phyloP scores from a whole-genome alignment of 2,329 filamentous ascomycete species.

The Didymella pinodella region DNA sequence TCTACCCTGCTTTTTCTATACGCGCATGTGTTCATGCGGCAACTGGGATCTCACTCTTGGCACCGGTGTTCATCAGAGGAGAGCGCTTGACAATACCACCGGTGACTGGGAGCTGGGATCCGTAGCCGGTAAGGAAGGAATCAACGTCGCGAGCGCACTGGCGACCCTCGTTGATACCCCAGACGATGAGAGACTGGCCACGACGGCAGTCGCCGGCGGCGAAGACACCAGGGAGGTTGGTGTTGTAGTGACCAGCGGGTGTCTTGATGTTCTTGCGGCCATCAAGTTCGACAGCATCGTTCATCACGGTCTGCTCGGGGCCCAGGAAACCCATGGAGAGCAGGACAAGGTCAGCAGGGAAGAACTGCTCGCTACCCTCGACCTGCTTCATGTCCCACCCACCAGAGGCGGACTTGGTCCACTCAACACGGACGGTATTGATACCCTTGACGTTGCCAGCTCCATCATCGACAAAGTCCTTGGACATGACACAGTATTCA shows the following conservation, averaged over 20 bases:
- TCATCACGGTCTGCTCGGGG: constrained; percentile 86
- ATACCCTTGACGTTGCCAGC: constrained; percentile 90
- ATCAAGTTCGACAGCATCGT: constrained; percentile 89
- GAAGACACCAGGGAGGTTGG: constrained; percentile 87
- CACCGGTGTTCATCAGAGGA: constrained; percentile 38
- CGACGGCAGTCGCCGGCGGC: constrained; percentile 94
- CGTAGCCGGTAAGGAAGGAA: constrained; percentile 77
- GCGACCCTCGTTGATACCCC: constrained; percentile 97
- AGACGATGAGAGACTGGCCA: constrained; percentile 95
- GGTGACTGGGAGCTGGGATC: constrained; percentile 83
- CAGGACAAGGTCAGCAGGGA: constrained; percentile 92
- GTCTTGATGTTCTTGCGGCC: constrained; percentile 97
- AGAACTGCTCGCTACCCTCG: constrained; percentile 92
- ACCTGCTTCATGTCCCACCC: constrained; percentile 99
- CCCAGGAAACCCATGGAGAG: constrained; percentile 98
- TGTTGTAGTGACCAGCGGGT: constrained; percentile 82
- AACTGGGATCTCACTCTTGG: constrained; percentile 16
- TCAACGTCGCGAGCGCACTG: constrained; percentile 93
- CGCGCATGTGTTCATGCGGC: constrained; percentile 1
- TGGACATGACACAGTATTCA: constrained; percentile 98
- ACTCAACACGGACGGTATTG: constrained; percentile 94
- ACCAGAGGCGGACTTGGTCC: constrained; percentile 87
- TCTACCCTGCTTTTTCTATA: background rate
- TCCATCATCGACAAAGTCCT: constrained; percentile 92
- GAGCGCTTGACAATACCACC: constrained; percentile 82